Percentiles rank a stretch among this genome's conserved stretches.
These are phyloP conservation scores for Tolypocladium album DNA, from an alignment of 2,329 filamentous ascomycete genomes.

Conservation along the genomic window DNA sequence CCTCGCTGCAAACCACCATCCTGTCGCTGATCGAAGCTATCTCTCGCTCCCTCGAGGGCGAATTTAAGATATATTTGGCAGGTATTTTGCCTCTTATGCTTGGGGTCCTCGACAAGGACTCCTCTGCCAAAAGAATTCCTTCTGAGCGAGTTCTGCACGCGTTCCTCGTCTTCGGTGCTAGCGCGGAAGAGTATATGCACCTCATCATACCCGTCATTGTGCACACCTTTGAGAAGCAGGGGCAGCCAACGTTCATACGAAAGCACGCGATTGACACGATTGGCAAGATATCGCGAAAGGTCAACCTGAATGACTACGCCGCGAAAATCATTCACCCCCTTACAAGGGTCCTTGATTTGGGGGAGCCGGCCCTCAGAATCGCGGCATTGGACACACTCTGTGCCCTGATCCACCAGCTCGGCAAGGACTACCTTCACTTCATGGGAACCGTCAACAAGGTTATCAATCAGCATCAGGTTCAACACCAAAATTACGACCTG, in stretches of 20 bases:
- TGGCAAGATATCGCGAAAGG: constrained; percentile 85
- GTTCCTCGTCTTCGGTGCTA: constrained; percentile 90
- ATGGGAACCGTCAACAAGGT: constrained; percentile 88
- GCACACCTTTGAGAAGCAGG: constrained; percentile 81
- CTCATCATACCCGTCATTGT: constrained; percentile 95
- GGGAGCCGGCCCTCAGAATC: constrained; percentile 62
- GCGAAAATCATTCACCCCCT: constrained; percentile 94
- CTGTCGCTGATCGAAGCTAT: constrained; percentile 88
- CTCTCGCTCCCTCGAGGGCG: constrained; percentile 83
- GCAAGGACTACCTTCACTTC: constrained; percentile 91
- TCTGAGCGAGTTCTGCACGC: constrained; percentile 90
- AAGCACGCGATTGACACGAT: constrained; percentile 91
- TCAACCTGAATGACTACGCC: constrained; percentile 95
- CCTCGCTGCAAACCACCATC: constrained; percentile 81
- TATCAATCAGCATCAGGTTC: constrained; percentile 67
- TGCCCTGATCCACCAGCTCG: constrained; percentile 89
- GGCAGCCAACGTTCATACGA: constrained; percentile 67
- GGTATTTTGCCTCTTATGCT: constrained; percentile 88
- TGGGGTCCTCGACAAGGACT: constrained; percentile 81
- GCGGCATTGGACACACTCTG: constrained; percentile 90
- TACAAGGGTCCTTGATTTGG: constrained; percentile 65
- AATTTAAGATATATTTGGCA: constrained; percentile 95
- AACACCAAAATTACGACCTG: constrained; percentile 84
- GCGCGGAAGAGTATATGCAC: constrained; percentile 98
- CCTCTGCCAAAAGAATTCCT: constrained; percentile 60